Evolutionary conservation across 441 rosid genomes (phyloP).

Genomic region (Eruca vesicaria): DNA sequence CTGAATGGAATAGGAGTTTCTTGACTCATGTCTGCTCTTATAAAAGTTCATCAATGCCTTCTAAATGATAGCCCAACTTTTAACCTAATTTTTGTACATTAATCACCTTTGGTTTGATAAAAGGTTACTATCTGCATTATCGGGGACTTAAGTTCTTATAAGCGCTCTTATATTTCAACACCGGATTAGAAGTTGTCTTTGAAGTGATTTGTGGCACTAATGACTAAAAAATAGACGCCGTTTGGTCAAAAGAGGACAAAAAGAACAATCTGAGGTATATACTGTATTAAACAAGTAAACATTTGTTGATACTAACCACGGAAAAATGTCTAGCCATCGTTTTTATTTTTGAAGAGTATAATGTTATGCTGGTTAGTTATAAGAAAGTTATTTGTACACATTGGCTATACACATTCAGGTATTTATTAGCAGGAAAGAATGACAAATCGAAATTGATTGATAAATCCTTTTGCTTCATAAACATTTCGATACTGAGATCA

Average conservation of each 20-base stretch:
- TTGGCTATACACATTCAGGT: neutral
- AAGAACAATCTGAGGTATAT: neutral
- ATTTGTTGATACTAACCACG: neutral
- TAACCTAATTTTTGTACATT: neutral
- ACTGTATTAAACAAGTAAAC: neutral
- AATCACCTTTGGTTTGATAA: neutral
- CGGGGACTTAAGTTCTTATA: neutral
- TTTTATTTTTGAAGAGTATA: neutral
- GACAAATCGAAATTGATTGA: neutral
- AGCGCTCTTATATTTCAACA: neutral
- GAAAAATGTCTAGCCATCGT: neutral
- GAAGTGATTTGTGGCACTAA: neutral
- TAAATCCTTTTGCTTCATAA: neutral
- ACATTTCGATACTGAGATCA: neutral
- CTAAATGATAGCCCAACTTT: neutral
- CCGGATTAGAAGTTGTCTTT: neutral
- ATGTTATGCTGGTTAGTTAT: neutral
- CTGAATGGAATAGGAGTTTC: neutral
- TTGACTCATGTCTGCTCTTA: neutral
- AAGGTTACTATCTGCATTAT: neutral
- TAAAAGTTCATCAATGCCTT: neutral
- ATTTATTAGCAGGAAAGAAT: neutral
- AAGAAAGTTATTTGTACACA: neutral
- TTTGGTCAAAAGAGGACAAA: neutral
- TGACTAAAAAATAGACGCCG: neutral